Percentiles rank a stretch among this genome's conserved stretches.
These are phyloP conservation scores for Penicillium cinerascens DNA, from an alignment of 495 filamentous ascomycete species.

Conservation along the genomic window DNA sequence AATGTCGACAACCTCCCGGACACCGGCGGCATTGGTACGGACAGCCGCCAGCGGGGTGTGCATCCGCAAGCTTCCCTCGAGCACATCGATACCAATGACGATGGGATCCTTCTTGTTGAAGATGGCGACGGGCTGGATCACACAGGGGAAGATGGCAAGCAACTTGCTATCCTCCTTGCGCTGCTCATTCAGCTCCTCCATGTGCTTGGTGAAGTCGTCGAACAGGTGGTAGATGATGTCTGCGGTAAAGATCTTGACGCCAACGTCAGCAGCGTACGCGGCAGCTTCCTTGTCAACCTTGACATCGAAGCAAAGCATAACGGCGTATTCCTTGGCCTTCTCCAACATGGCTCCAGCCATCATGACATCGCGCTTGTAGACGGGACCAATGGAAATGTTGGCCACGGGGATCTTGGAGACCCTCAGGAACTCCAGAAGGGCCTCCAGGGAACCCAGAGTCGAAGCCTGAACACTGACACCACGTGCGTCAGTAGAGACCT, in stretches of 20 bases:
- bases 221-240: slow-evolving; percentile 99
- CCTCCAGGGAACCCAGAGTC: slow-evolving; percentile 95
- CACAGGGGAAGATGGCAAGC: slow-evolving; percentile 93
- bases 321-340: slow-evolving; percentile 90
- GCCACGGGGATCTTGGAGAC: slow-evolving; percentile 94
- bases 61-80: slow-evolving; percentile 79
- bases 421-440: slow-evolving; percentile 91
- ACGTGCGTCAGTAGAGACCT: slow-evolving; percentile 83
- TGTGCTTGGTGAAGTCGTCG: slow-evolving; percentile 92
- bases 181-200: slow-evolving; percentile 77
- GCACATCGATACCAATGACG: slow-evolving; percentile 90
- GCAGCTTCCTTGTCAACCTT: slow-evolving; percentile 97
- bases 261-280: slow-evolving; percentile 86
- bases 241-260: slow-evolving; percentile 97
- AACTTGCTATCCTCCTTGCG: slow-evolving; percentile 96
- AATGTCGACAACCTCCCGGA: slow-evolving; percentile 76
- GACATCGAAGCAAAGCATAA: slow-evolving; percentile 99
- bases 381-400: slow-evolving; percentile 95
- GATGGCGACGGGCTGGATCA: slow-evolving; percentile 81
- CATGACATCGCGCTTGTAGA: slow-evolving; percentile 98
- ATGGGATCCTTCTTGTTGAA: slow-evolving; percentile 99
- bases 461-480: slow-evolving; percentile 98
- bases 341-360: slow-evolving; percentile 95
- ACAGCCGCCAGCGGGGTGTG: slow-evolving; percentile 86
- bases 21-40: slow-evolving; percentile 68